Evolutionary conservation across 768 basidiomycete species (phyloP).

Genomic region (Kwoniella bestiolae): DNA sequence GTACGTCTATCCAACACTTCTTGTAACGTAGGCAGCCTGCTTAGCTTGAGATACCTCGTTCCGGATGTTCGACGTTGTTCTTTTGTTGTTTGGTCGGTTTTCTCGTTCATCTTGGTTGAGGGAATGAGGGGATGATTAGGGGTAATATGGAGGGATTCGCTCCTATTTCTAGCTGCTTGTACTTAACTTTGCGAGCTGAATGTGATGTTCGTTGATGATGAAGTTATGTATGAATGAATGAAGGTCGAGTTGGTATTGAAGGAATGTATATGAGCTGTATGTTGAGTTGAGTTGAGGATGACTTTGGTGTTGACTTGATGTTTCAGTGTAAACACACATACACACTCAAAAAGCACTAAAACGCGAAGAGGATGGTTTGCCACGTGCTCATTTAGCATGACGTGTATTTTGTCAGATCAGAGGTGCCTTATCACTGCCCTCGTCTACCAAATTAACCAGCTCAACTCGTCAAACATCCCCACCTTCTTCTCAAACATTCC

Average conservation of each 20-base stretch:
- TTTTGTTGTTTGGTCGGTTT: constrained; percentile 29
- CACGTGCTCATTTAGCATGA: constrained; percentile 6
- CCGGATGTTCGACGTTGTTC: constrained; percentile 39
- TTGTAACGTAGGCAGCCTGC: constrained; percentile 58
- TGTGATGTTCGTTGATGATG: too few species aligned
- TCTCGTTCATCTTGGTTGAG: constrained; percentile 36
- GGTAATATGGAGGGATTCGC: too few species aligned
- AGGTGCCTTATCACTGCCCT: constrained; percentile 1
- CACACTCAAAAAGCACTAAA: background rate
- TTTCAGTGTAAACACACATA: constrained; percentile 11
- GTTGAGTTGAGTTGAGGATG: background rate
- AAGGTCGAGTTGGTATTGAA: constrained; percentile 1
- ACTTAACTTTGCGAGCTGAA: too few species aligned
- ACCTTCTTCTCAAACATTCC: constrained; percentile 8
- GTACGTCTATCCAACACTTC: constrained; percentile 91
- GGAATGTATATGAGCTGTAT: background rate
- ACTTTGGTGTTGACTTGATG: background rate
- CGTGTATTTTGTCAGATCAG: constrained; percentile 1
- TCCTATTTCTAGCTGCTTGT: too few species aligned
- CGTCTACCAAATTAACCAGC: background rate
- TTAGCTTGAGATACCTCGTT: constrained; percentile 48
- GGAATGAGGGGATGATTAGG: too few species aligned
- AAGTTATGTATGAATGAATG: background rate
- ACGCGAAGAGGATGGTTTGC: background rate
- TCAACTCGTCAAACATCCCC: constrained; percentile 5